Evolutionary conservation across 176 grass and related monocot species (phyloP), one percentile per base, ranked within the genome.

Genomic region (Aegilops longissima): DNA sequence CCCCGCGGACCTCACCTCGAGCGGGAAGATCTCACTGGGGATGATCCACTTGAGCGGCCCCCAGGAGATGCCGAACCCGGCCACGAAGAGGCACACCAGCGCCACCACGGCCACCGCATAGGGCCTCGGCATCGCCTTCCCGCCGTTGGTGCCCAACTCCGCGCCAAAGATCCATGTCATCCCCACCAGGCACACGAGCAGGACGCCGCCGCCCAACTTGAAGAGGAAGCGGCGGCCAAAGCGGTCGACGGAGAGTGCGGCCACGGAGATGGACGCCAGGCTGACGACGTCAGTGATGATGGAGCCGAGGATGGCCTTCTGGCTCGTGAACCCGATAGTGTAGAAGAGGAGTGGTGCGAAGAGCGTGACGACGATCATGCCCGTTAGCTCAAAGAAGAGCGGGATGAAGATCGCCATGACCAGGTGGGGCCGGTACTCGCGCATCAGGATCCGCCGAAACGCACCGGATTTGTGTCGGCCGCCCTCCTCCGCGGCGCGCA

Each of bases 311-410:
- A 93, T 58, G 0, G 91, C 84, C 70, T 73, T 85, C 24, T 95
- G 69, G 76, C 70, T 90, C 27, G 62, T 86, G 89, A 95, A 93
- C n/a, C 94, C 94, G 5, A 95, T 45, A 1, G 88, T 87, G 38
- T 83, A 80, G 86, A 96, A 91, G 49, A 93, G 61, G 38, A 93
- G 84, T 0, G 92, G 91, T 8, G 89, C 61, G 17, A 91, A 95
- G 25, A 93, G 54, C 49, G 73, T 89, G 63, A 93, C 73, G 12
- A 83, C 77, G 21, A 89, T 89, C 70, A 95, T 80, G 6, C 91
- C 91, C 0, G 93, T 95, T 45, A 95, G 70, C 65, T 95, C 63
- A 81, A 87, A 92, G 86, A 95, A 95, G 10, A 91, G 6, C 17
- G 84, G 93, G 23, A 93, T 82, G 9, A 56, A 61, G 6, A 88